Base-by-base conservation (phyloP, 2,329 filamentous ascomycete species). In the Sphaerulina vaccinii region DNA sequence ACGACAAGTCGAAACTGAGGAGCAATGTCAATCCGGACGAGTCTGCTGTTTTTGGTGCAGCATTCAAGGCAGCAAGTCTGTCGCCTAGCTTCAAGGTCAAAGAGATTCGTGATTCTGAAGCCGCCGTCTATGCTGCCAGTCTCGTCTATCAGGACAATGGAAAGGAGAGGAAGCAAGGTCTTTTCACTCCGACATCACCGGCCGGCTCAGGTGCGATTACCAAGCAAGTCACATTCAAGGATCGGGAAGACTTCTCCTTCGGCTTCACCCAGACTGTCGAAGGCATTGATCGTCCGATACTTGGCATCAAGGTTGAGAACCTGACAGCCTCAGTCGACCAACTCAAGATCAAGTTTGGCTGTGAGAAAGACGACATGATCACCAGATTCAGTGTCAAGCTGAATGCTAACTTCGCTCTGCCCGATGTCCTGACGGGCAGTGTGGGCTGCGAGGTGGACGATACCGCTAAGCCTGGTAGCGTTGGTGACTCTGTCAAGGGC, bases 71-170 rank as follows among this genome's bases (percentile, higher is more conserved):
- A 44, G 93, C 93, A 46, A 84, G 89, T 62, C 79, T 99, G 52
- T 96, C 90, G 73, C 90, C 92, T 35, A 92, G 88, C 69, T 99
- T 99, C 83, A 86, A 90, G 56, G 93, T 99, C 68, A 99, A 97
- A 79, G 93, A 97, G 67, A 99, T 99, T 60, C 81, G 88, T 53
- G 83, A 88, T 45, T 80, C 77, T n/a, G 93, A 99, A 63, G 83
- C 81, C 18, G 81, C 88, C 36, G 79, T 79, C 37, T 96, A 93
- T 68, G 76, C 84, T 2, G 80, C 87, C 22, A 84, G 84, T 51
- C 80, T 96, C 63, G 87, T 86, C 69, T 96, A 89, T 82, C 82
- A 76, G 32, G 62, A 68, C 15, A 78, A 82, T 51, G 80, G 82
- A 49, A 76, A 92, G 74, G 76, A 82, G 45, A 82, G 85, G 65